These are phyloP conservation scores for Schrenkiella parvula DNA, from an alignment of 345 rosid species.

Conservation along the genomic window DNA sequence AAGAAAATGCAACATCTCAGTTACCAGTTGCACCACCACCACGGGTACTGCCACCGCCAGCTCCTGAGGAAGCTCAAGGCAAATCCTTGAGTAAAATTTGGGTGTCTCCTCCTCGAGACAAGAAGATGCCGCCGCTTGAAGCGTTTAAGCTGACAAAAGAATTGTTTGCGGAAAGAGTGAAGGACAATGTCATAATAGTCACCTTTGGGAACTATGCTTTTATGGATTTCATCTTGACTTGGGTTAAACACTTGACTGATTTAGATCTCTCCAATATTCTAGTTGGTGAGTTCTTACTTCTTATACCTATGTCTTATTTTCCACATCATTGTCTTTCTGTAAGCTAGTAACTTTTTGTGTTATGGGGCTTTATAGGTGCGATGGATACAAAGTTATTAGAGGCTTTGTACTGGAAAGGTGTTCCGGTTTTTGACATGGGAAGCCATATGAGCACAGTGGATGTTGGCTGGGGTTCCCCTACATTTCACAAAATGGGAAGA, in stretches of 20 bases:
- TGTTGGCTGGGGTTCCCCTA: slow-evolving; percentile 99
- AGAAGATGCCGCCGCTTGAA: slow-evolving; percentile 80
- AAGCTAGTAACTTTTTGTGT: neutral
- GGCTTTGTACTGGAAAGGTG: slow-evolving; percentile 95
- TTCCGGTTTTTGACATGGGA: slow-evolving; percentile 98
- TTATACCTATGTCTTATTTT: neutral
- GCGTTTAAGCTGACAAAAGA: slow-evolving; percentile 66
- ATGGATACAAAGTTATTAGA: slow-evolving; percentile 90
- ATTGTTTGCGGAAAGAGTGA: slow-evolving; percentile 61
- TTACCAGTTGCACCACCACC: slow-evolving; percentile 27
- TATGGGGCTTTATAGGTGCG: slow-evolving; percentile 55
- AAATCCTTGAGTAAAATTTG: slow-evolving; percentile 49
- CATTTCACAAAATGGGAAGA: slow-evolving; percentile 99
- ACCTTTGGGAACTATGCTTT: slow-evolving; percentile 95
- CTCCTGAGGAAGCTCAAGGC: slow-evolving; percentile 22
- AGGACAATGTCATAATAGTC: slow-evolving; percentile 71
- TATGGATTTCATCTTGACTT: slow-evolving; percentile 93
- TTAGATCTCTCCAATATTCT: slow-evolving; percentile 78
- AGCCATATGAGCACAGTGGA: slow-evolving; percentile 92
- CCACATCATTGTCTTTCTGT: neutral
- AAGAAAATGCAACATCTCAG: slow-evolving; percentile 21
- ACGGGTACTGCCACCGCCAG: slow-evolving; percentile 11
- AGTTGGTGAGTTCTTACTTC: slow-evolving; percentile 54
- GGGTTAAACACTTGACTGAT: slow-evolving; percentile 93
- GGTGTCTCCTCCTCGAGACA: slow-evolving; percentile 58